Conservation (phyloP, 1,284 basidiomycete species). For the Ceratobasidium sp. region DNA sequence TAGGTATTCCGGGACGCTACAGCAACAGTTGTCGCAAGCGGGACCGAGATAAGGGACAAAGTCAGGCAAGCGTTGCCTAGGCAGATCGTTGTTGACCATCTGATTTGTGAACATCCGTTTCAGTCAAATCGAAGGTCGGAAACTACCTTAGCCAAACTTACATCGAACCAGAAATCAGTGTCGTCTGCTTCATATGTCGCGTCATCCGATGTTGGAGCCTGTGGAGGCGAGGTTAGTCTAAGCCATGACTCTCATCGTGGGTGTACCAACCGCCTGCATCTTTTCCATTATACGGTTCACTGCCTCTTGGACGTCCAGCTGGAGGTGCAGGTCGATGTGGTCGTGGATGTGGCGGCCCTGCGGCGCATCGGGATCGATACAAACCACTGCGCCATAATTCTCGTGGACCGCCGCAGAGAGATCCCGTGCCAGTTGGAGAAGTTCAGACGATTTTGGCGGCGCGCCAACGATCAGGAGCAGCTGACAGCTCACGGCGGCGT, state of each 20-base stretch:
- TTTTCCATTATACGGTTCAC: neutral
- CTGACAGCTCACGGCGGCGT: neutral
- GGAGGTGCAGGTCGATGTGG: slow-evolving; percentile 24
- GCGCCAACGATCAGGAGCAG: slow-evolving; percentile 27
- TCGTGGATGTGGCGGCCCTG: neutral
- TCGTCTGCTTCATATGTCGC: neutral
- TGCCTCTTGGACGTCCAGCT: neutral
- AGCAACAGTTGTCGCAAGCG: neutral
- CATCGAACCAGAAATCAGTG: slow-evolving; percentile 29
- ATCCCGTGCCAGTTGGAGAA: neutral
- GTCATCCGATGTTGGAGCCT: neutral
- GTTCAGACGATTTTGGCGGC: neutral
- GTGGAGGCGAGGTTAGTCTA: neutral
- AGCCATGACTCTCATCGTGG: too few species aligned
- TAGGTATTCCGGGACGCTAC: slow-evolving; percentile 14
- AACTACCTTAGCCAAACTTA: neutral
- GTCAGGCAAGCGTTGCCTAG: neutral
- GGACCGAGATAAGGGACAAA: neutral
- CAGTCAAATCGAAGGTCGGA: neutral
- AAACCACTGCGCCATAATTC: slow-evolving; percentile 17
- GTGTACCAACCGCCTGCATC: slow-evolving; percentile 3
- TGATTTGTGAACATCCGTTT: neutral
- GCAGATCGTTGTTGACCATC: slow-evolving; percentile 15
- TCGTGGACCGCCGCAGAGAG: neutral
- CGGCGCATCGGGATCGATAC: neutral